Percentiles rank a stretch among this genome's conserved stretches.
phyloP scores from a whole-genome alignment of 768 basidiomycete species.

The Boletus sp. region DNA sequence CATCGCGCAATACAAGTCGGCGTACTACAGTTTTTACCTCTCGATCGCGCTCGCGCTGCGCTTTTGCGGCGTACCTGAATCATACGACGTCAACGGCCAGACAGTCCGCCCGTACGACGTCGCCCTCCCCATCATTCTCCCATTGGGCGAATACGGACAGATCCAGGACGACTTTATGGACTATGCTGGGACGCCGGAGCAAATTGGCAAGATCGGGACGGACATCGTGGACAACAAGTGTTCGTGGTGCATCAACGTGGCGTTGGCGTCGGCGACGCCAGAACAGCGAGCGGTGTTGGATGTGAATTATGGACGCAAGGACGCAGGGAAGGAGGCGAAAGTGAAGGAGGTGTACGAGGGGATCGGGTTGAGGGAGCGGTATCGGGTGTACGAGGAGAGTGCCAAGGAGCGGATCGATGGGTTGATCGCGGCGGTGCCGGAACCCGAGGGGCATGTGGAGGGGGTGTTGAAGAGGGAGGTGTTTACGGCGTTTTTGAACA shows the following conservation, averaged over 20 bases:
- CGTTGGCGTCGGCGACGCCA: too few species aligned
- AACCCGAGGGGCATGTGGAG: constrained; percentile 42
- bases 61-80: constrained; percentile 60
- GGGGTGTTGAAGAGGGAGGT: constrained; percentile 50
- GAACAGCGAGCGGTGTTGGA: too few species aligned
- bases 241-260: too few species aligned
- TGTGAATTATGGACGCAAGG: constrained; percentile 64
- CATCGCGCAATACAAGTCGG: constrained; percentile 97
- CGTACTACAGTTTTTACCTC: constrained; percentile 98
- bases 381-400: constrained; percentile 75
- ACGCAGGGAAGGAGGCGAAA: constrained; percentile 45
- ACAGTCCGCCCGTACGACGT: constrained; percentile 62
- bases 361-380: constrained; percentile 61
- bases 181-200: too few species aligned
- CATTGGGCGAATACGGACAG: constrained; percentile 98
- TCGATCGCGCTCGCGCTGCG: constrained; percentile 94
- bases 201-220: too few species aligned
- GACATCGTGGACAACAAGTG: too few species aligned
- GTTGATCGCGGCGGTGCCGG: constrained; percentile 74
- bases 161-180: constrained; percentile 98
- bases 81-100: constrained; percentile 41
- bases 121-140: constrained; percentile 80
- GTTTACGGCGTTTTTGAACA: constrained; percentile 86
- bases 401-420: constrained; percentile 63
- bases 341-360: constrained; percentile 74